Percentiles rank a stretch among this genome's conserved stretches.
These are phyloP conservation scores for Saturnispora sekii DNA, from an alignment of 805 yeast species.

Conservation along the genomic window DNA sequence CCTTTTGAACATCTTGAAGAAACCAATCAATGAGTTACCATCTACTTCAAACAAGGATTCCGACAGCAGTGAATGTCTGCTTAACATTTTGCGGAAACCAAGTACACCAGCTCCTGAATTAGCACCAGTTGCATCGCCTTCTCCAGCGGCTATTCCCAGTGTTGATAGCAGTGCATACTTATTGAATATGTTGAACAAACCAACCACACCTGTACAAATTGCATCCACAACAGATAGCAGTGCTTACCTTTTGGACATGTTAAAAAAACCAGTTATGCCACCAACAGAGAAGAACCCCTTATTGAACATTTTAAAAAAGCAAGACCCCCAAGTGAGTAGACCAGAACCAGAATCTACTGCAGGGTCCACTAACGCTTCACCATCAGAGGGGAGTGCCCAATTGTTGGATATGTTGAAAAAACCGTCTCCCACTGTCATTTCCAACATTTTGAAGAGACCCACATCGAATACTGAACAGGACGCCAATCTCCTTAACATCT, in stretches of 20 bases:
- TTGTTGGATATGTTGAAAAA: conserved; percentile 3
- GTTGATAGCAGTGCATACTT: neutral
- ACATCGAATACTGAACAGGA: neutral
- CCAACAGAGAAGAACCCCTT: neutral
- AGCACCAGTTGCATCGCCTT: neutral
- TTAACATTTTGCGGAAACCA: conserved; percentile 7
- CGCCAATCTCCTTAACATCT: neutral
- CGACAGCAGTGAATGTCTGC: conserved; percentile 2
- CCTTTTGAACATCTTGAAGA: conserved; percentile 8
- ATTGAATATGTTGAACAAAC: conserved; percentile 2
- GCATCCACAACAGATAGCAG: neutral
- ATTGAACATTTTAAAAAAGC: conserved; percentile 5
- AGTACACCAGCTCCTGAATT: neutral
- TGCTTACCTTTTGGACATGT: too few species aligned
- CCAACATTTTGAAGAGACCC: conserved; percentile 7
- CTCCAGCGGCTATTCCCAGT: neutral
- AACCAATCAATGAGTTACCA: neutral
- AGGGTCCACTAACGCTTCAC: neutral
- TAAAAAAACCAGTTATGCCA: neutral
- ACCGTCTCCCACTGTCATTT: neutral
- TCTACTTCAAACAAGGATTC: neutral
- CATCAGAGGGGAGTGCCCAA: neutral
- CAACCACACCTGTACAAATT: neutral
- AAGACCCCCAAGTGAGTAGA: neutral
- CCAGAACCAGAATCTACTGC: neutral